Conservation (phyloP, 768 basidiomycete species). For the Suillus ampliporus region DNA sequence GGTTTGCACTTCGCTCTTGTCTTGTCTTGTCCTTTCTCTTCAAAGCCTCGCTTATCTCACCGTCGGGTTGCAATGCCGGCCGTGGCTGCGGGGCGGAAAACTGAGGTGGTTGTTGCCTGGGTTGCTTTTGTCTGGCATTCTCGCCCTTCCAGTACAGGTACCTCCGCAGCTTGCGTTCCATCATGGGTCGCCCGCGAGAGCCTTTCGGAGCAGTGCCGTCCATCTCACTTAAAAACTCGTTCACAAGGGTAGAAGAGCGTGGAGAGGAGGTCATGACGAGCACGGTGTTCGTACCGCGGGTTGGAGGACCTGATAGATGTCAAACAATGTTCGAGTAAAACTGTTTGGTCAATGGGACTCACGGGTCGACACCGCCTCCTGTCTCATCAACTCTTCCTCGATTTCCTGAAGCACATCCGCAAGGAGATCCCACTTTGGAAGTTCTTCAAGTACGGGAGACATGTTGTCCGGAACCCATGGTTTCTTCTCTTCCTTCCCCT, state of each 20-base stretch:
- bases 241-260: slow-evolving; percentile 72
- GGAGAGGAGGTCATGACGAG: slow-evolving; percentile 90
- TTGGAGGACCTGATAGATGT: slow-evolving; percentile 18
- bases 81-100: slow-evolving; percentile 17
- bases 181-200: slow-evolving; percentile 72
- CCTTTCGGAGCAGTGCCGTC: slow-evolving; percentile 62
- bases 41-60: slow-evolving; percentile 71
- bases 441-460: slow-evolving; percentile 89
- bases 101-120: background rate
- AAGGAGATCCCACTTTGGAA: slow-evolving; percentile 91
- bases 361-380: slow-evolving; percentile 47
- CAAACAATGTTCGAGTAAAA: background rate
- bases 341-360: background rate
- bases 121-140: slow-evolving; percentile 31
- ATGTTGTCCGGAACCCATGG: slow-evolving; percentile 78
- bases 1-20: slow-evolving; percentile 61
- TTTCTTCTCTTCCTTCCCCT: slow-evolving; percentile 14
- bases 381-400: slow-evolving; percentile 80
- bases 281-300: slow-evolving; percentile 71
- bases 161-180: slow-evolving; percentile 71
- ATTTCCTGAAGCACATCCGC: slow-evolving; percentile 89
- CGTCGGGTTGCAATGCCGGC: slow-evolving; percentile 32
- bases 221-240: slow-evolving; percentile 77
- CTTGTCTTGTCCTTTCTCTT: slow-evolving; percentile 75
- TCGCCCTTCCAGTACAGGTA: slow-evolving; percentile 87